phyloP scores from a whole-genome alignment of 257 asterid species.

The Nicotiana noctiflora region DNA sequence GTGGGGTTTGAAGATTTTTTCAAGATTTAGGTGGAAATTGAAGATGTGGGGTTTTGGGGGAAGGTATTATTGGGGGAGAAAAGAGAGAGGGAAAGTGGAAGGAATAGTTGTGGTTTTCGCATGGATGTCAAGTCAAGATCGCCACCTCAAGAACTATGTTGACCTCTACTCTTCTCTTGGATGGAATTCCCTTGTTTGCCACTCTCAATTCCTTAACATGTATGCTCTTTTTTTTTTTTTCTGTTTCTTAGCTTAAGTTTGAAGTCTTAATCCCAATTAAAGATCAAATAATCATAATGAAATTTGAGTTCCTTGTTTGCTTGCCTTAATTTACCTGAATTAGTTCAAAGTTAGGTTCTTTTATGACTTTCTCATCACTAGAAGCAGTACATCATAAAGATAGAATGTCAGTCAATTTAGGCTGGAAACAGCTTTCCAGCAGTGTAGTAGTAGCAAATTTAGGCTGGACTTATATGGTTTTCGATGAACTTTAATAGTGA shows the following conservation, averaged over 20 bases:
- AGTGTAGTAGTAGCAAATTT: neutral
- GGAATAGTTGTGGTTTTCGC: slow-evolving; percentile 86
- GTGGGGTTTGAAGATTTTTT: slow-evolving; percentile 6
- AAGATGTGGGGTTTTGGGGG: slow-evolving; percentile 97
- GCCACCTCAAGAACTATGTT: slow-evolving; percentile 59
- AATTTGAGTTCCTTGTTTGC: neutral
- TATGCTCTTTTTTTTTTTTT: slow-evolving; percentile 26
- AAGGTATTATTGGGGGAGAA: slow-evolving; percentile 77
- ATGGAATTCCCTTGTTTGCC: slow-evolving; percentile 90
- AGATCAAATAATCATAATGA: neutral
- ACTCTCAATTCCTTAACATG: slow-evolving; percentile 75
- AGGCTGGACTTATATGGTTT: neutral
- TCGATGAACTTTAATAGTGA: neutral
- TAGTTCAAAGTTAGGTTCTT: neutral
- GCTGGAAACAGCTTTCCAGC: neutral
- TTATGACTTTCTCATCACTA: neutral
- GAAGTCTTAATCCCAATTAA: neutral
- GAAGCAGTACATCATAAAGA: neutral
- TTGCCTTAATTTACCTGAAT: neutral
- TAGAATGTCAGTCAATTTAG: neutral
- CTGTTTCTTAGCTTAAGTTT: neutral
- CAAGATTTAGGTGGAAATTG: neutral
- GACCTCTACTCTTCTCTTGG: slow-evolving; percentile 72
- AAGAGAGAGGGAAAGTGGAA: slow-evolving; percentile 54
- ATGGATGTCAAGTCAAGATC: slow-evolving; percentile 88